Conservation (phyloP, 2,329 filamentous ascomycete genomes). For the Cercospora sojina region DNA sequence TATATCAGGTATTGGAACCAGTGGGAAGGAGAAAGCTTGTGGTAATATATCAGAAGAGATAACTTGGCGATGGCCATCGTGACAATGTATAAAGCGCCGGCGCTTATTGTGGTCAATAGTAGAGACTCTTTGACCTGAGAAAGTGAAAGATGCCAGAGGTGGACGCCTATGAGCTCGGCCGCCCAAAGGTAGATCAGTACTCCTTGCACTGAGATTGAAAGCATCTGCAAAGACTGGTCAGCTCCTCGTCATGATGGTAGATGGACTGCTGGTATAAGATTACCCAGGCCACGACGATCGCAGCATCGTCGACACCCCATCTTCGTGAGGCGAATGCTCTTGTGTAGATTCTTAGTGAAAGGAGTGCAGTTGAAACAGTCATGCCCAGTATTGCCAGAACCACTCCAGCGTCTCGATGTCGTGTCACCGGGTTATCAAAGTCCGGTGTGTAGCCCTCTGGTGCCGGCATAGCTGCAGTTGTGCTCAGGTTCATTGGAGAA, state of each 20-base stretch:
- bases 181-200: slow-evolving; percentile 18
- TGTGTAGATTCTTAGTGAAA: slow-evolving; percentile 18
- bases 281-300: slow-evolving; percentile 21
- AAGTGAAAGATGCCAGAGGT: slow-evolving; percentile 18
- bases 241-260: not conserved
- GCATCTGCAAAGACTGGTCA: slow-evolving; percentile 8
- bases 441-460: slow-evolving; percentile 15
- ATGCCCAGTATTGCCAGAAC: slow-evolving; percentile 19
- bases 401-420: slow-evolving; percentile 15
- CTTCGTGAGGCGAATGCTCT: slow-evolving; percentile 16
- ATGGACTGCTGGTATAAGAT: not conserved
- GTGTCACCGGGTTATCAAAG: slow-evolving; percentile 15
- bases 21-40: slow-evolving; percentile 13
- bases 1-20: slow-evolving; percentile 18
- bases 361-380: slow-evolving; percentile 17
- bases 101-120: slow-evolving; percentile 16
- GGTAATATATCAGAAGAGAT: slow-evolving; percentile 19
- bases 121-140: slow-evolving; percentile 9
- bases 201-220: slow-evolving; percentile 18
- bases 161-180: slow-evolving; percentile 12
- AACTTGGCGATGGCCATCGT: slow-evolving; percentile 20
- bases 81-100: slow-evolving; percentile 18
- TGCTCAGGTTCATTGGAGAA: not conserved
- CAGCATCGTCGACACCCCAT: slow-evolving; percentile 22
- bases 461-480: slow-evolving; percentile 12